Evolutionary conservation across 352 stramenopile species (phyloP).

Genomic region (Phytophthora podocarpi): DNA sequence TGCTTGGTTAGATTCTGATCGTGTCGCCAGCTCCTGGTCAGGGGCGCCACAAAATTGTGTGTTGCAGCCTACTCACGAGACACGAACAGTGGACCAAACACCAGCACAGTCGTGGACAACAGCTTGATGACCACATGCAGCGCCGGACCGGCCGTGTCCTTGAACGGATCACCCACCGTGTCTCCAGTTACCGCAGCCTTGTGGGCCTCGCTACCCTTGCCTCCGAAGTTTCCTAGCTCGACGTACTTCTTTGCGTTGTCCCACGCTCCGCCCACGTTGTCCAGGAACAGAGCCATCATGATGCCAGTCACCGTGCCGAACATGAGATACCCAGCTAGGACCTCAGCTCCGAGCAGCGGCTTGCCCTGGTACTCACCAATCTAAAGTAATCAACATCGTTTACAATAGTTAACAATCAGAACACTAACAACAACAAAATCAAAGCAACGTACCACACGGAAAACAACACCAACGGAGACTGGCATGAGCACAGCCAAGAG

Average conservation of each 20-base stretch:
- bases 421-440: constrained; percentile 14
- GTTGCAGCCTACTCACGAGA: constrained; percentile 54
- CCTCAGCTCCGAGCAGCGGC: constrained; percentile 91
- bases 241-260: constrained; percentile 99
- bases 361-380: constrained; percentile 80
- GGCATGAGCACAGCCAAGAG: constrained; percentile 93
- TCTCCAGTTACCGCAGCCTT: constrained; percentile 98
- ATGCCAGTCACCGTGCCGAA: constrained; percentile 95
- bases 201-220: constrained; percentile 96
- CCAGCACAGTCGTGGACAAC: constrained; percentile 93
- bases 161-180: constrained; percentile 97
- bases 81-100: constrained; percentile 93
- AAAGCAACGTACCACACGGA: constrained; percentile 87
- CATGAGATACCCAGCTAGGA: constrained; percentile 94
- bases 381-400: constrained; percentile 38
- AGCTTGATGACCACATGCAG: constrained; percentile 99
- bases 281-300: constrained; percentile 98
- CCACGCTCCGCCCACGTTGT: constrained; percentile 97
- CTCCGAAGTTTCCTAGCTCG: constrained; percentile 93
- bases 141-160: constrained; percentile 97
- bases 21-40: not conserved
- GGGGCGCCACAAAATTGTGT: constrained; percentile 11
- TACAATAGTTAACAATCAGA: not conserved
- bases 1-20: constrained; percentile 1
- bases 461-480: constrained; percentile 93